These are phyloP conservation scores for Chromera velia DNA, from an alignment of 73 alveolate species.

Conservation along the genomic window DNA sequence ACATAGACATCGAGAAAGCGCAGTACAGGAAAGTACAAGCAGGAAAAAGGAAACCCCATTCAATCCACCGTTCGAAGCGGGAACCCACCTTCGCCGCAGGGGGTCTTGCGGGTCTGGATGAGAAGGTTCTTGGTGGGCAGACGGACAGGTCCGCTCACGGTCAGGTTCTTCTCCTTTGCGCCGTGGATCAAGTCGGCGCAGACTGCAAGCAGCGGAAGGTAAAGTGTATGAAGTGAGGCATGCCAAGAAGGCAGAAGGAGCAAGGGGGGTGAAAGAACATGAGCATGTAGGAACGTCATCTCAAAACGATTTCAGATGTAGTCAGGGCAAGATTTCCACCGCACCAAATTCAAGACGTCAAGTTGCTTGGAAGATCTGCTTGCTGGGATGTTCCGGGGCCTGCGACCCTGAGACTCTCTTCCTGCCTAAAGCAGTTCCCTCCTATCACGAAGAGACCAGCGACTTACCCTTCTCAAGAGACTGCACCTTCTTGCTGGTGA, in stretches of 20 bases:
- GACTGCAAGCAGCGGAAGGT: conserved; percentile 17
- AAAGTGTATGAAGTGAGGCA: background rate
- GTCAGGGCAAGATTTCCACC: too few relatives aligned
- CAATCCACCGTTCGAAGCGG: too few relatives aligned
- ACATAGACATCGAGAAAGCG: too few relatives aligned
- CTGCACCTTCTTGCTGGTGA: conserved; percentile 30
- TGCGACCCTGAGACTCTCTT: background rate
- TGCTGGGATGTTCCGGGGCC: background rate
- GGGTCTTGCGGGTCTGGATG: conserved; percentile 52
- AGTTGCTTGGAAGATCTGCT: background rate
- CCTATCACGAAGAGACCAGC: background rate
- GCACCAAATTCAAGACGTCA: background rate
- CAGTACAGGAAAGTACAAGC: too few relatives aligned
- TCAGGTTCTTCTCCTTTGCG: conserved; percentile 51
- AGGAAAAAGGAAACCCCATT: too few relatives aligned
- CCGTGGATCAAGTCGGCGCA: conserved; percentile 40
- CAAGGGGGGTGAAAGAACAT: background rate
- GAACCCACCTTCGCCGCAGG: conserved; percentile 59
- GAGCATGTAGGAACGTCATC: too few relatives aligned
- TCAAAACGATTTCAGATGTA: too few relatives aligned
- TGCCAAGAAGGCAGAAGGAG: background rate
- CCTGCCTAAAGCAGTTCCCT: background rate
- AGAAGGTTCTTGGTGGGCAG: conserved; percentile 54
- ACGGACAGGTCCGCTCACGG: conserved; percentile 31
- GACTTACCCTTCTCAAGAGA: background rate